phyloP scores from a whole-genome alignment of 148 eudicot species.

The Vaccinium myrtillus region DNA sequence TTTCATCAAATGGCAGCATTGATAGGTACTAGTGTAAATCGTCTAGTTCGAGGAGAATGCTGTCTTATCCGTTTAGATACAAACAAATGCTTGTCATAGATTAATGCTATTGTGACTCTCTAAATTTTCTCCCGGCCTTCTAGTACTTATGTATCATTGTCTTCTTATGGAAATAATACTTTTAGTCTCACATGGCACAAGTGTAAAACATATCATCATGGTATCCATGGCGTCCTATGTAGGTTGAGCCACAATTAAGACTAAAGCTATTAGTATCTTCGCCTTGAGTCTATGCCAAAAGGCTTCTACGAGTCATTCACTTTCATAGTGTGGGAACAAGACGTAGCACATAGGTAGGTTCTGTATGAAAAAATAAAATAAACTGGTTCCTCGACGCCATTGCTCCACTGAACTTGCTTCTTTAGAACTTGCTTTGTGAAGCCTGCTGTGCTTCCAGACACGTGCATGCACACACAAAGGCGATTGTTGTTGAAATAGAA shows the following conservation, averaged over 20 bases:
- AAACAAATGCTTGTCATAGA: neutral
- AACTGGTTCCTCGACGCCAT: neutral
- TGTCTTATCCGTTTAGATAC: neutral
- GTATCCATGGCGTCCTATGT: neutral
- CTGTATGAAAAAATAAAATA: neutral
- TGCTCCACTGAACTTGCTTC: neutral
- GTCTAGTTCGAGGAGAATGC: too few relatives aligned
- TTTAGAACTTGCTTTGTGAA: constrained; percentile 2
- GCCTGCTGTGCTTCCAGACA: neutral
- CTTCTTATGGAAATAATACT: neutral
- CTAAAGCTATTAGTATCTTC: neutral
- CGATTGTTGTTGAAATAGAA: neutral
- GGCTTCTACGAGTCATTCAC: neutral
- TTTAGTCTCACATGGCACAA: neutral
- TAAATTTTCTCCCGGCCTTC: neutral
- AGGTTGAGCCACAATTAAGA: neutral
- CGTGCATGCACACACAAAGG: neutral
- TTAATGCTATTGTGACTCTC: neutral
- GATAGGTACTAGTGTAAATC: too few relatives aligned
- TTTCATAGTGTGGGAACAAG: neutral
- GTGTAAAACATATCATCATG: neutral
- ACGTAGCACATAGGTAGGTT: neutral
- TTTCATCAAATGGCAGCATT: neutral
- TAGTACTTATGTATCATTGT: neutral
- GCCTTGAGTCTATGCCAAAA: neutral